These are phyloP conservation scores for Annona squamosa DNA, from an alignment of 164 flowering plant species.

Conservation along the genomic window DNA sequence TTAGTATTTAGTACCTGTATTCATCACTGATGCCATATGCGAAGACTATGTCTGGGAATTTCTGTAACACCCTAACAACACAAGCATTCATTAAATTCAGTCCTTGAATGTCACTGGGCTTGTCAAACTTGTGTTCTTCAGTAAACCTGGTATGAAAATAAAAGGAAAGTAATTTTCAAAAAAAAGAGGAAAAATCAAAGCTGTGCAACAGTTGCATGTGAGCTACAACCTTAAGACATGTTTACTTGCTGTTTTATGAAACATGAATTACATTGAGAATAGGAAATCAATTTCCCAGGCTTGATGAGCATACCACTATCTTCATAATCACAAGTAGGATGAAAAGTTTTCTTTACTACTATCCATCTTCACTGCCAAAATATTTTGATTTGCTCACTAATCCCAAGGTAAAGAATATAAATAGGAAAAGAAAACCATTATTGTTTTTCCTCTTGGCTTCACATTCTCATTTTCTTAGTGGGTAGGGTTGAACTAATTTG, in stretches of 20 bases:
- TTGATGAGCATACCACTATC: too few relatives aligned
- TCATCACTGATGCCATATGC: slow-evolving; percentile 90
- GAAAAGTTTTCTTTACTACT: too few relatives aligned
- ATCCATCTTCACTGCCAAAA: too few relatives aligned
- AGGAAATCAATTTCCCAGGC: too few relatives aligned
- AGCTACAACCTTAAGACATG: not conserved
- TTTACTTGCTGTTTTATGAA: too few relatives aligned
- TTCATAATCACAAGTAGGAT: too few relatives aligned
- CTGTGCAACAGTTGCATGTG: not conserved
- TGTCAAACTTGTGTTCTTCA: slow-evolving; percentile 70
- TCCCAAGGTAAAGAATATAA: too few relatives aligned
- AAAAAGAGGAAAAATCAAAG: not conserved
- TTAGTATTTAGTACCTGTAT: slow-evolving; percentile 49
- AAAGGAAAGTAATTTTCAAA: not conserved
- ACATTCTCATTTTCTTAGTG: too few relatives aligned
- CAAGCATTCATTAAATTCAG: slow-evolving; percentile 83
- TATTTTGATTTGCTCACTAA: too few relatives aligned
- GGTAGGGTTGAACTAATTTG: too few relatives aligned
- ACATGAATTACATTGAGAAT: too few relatives aligned
- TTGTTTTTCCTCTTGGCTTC: not conserved
- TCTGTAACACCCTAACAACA: slow-evolving; percentile 61
- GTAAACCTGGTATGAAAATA: slow-evolving; percentile 51
- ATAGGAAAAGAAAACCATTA: too few relatives aligned
- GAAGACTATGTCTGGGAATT: slow-evolving; percentile 66
- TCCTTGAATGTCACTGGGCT: slow-evolving; percentile 80